phyloP scores from a whole-genome alignment of 352 stramenopile species.

The Phytophthora palmivora region DNA sequence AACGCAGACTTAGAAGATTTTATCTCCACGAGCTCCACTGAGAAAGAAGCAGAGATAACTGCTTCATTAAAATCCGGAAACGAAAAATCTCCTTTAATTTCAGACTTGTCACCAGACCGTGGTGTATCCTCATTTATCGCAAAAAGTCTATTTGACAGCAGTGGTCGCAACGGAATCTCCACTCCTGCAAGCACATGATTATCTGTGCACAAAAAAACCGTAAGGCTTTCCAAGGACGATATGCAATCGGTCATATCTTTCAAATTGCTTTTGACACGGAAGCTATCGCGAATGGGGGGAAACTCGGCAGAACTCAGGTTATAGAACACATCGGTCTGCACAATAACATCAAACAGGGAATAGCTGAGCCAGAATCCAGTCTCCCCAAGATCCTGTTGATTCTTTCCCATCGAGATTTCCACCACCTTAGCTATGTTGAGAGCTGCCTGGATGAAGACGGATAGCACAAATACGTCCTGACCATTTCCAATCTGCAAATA shows the following conservation, averaged over 20 bases:
- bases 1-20: not conserved
- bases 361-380: constrained; percentile 85
- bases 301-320: constrained; percentile 66
- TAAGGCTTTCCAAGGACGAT: constrained; percentile 35
- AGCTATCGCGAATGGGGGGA: constrained; percentile 75
- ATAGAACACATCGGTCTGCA: constrained; percentile 83
- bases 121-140: constrained; percentile 2
- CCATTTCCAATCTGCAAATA: constrained; percentile 59
- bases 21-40: constrained; percentile 37
- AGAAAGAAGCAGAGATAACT: constrained; percentile 40
- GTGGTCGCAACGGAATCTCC: constrained; percentile 50
- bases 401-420: constrained; percentile 22
- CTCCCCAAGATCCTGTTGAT: constrained; percentile 4
- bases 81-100: constrained; percentile 47
- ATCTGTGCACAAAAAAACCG: constrained; percentile 78
- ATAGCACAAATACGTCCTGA: constrained; percentile 69
- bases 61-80: constrained; percentile 49
- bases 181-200: constrained; percentile 66
- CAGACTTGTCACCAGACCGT: constrained; percentile 10
- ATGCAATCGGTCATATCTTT: constrained; percentile 56
- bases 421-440: constrained; percentile 46
- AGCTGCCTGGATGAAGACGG: constrained; percentile 56
- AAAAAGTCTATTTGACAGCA: constrained; percentile 44
- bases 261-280: constrained; percentile 65
- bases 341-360: constrained; percentile 83